phyloP scores from a whole-genome alignment of 345 rosid genomes.

The Camelina hispida region DNA sequence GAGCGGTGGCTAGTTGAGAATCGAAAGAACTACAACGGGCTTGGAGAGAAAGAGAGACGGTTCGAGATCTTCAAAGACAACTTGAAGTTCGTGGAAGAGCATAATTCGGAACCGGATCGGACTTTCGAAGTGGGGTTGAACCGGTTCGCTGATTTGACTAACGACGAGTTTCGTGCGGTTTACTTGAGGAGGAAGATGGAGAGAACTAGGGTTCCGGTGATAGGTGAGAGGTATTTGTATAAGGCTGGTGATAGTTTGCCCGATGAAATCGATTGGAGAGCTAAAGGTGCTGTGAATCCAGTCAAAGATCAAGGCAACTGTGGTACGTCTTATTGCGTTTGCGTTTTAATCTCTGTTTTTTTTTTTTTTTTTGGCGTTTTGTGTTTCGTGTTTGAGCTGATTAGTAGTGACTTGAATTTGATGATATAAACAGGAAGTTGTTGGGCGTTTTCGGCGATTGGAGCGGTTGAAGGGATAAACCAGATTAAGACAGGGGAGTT shows the following conservation, averaged over 20 bases:
- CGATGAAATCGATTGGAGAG: constrained; percentile 57
- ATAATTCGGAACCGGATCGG: constrained; percentile 50
- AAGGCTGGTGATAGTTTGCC: constrained; percentile 49
- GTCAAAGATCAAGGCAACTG: constrained; percentile 63
- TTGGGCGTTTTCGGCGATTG: constrained; percentile 85
- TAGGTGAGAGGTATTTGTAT: constrained; percentile 42
- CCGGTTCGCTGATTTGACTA: constrained; percentile 76
- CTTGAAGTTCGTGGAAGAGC: constrained; percentile 57
- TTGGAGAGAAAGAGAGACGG: constrained; percentile 69
- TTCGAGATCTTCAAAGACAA: constrained; percentile 73
- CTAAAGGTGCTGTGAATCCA: constrained; percentile 52
- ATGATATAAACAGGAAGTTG: constrained; percentile 56
- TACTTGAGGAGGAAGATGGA: constrained; percentile 52
- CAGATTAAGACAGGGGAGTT: constrained; percentile 73
- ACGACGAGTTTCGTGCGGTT: constrained; percentile 57
- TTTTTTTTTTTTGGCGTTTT: neutral
- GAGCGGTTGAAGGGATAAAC: constrained; percentile 79
- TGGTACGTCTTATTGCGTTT: constrained; percentile 46
- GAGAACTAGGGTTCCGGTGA: constrained; percentile 20
- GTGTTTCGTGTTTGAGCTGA: neutral
- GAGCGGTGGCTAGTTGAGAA: constrained; percentile 66
- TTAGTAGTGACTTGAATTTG: neutral
- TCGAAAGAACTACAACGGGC: constrained; percentile 55
- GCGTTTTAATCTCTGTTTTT: constrained; percentile 2
- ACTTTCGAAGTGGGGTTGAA: constrained; percentile 63